Percentiles rank a stretch among this genome's conserved stretches.
phyloP scores from a whole-genome alignment of 2,329 filamentous ascomycete genomes.

The Ophiostoma perfectum region DNA sequence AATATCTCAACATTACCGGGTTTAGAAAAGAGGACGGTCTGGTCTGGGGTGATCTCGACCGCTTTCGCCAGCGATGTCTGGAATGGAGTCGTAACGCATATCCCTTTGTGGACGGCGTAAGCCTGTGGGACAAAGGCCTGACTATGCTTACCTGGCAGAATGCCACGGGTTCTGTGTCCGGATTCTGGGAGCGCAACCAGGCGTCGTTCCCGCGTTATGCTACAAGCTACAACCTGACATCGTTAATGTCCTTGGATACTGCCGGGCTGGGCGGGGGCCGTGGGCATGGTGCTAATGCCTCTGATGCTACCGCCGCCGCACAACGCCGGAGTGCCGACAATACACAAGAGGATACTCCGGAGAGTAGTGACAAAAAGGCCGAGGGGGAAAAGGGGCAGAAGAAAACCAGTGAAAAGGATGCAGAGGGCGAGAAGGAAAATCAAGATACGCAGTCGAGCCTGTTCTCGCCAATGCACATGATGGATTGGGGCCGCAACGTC shows the following conservation, averaged over 20 bases:
- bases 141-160: conserved; percentile 63
- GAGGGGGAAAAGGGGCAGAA: too few species aligned
- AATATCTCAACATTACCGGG: conserved; percentile 68
- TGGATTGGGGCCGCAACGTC: conserved; percentile 71
- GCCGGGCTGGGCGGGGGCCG: background rate
- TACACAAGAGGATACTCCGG: background rate
- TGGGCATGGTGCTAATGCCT: background rate
- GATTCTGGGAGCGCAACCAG: conserved; percentile 64
- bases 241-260: conserved; percentile 38
- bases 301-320: background rate
- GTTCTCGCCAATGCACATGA: conserved; percentile 23
- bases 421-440: background rate
- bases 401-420: background rate
- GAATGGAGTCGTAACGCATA: conserved; percentile 54
- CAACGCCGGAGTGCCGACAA: background rate
- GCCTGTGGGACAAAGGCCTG: conserved; percentile 32
- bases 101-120: conserved; percentile 26
- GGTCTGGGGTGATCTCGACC: conserved; percentile 67
- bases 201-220: conserved; percentile 43
- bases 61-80: conserved; percentile 60
- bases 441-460: background rate
- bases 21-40: conserved; percentile 68
- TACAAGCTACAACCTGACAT: conserved; percentile 57
- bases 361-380: background rate
- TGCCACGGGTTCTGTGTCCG: conserved; percentile 68